These are phyloP conservation scores for Trypanosoma melophagium DNA, from an alignment of 208 protist species.

Conservation along the genomic window DNA sequence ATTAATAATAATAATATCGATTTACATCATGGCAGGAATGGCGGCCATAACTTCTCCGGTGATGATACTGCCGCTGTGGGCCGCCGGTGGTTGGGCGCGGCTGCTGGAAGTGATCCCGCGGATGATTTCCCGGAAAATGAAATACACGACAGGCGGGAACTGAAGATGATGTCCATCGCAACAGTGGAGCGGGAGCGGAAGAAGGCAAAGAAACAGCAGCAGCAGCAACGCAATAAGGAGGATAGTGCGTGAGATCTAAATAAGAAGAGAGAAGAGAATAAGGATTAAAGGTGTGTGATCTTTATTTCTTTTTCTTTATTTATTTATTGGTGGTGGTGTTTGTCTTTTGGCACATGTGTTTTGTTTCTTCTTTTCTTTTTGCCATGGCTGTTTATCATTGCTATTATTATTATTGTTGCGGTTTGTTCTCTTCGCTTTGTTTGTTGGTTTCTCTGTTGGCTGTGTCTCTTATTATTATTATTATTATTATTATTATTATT, in stretches of 20 bases:
- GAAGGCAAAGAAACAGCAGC: conserved; percentile 72
- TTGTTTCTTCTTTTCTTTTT: conserved; percentile 6
- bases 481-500: no score
- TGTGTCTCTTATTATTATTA: no score
- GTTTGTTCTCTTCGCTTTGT: no score
- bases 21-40: no score
- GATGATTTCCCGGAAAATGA: conserved; percentile 89
- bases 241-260: conserved; percentile 33
- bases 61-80: not conserved
- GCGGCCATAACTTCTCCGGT: no score
- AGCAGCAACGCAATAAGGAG: conserved; percentile 50
- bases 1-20: not conserved
- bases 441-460: no score
- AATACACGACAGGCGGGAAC: conserved; percentile 77
- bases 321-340: no score
- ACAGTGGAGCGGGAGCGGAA: conserved; percentile 86
- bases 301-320: no score
- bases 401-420: conserved; percentile 21
- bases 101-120: not conserved
- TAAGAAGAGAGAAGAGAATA: no score
- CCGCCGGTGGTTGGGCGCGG: conserved; percentile 9
- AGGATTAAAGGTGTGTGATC: no score
- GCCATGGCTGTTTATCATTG: not conserved
- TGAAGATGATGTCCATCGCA: conserved; percentile 89
- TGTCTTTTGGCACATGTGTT: no score